Conservation (phyloP, 2,329 filamentous ascomycete species). For the Penicillium sp. region DNA sequence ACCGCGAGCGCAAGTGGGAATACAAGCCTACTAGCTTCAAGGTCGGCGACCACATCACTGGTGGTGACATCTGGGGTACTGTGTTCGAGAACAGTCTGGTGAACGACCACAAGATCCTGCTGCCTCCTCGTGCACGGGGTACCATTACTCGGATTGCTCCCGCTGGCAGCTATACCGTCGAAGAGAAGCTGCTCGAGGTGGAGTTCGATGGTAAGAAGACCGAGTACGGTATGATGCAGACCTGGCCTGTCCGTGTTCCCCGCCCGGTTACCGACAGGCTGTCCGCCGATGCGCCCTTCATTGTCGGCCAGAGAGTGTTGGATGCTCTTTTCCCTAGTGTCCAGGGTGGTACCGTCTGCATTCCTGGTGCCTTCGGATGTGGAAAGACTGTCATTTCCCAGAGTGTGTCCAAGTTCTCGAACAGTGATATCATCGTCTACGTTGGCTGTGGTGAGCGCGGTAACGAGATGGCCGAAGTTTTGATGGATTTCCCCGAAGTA, state of each 20-base stretch:
- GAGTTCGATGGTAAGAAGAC: constrained; percentile 96
- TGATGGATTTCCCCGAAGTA: constrained; percentile 97
- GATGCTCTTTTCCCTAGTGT: constrained; percentile 95
- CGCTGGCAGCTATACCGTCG: constrained; percentile 88
- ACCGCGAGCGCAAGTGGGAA: constrained; percentile 90
- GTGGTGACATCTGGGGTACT: constrained; percentile 88
- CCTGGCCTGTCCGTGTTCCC: constrained; percentile 93
- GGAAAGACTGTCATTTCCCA: constrained; percentile 99
- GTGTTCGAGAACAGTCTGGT: constrained; percentile 96
- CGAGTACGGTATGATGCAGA: constrained; percentile 95
- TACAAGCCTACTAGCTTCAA: constrained; percentile 78
- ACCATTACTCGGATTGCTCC: constrained; percentile 83
- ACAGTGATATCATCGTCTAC: constrained; percentile 97
- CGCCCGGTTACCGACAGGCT: constrained; percentile 87
- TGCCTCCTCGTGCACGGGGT: constrained; percentile 81
- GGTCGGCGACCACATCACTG: constrained; percentile 92
- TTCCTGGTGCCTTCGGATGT: constrained; percentile 95
- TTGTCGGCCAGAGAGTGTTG: constrained; percentile 92
- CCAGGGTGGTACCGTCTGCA: constrained; percentile 93
- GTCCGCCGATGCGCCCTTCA: constrained; percentile 77
- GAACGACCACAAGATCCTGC: constrained; percentile 81
- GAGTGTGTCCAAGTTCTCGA: constrained; percentile 98
- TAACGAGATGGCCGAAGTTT: constrained; percentile 98
- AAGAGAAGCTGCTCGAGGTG: constrained; percentile 85
- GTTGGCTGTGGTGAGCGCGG: constrained; percentile 89